Evolutionary conservation across 1,139 yeast genomes (phyloP).

Genomic region (Lipomyces yarrowii): DNA sequence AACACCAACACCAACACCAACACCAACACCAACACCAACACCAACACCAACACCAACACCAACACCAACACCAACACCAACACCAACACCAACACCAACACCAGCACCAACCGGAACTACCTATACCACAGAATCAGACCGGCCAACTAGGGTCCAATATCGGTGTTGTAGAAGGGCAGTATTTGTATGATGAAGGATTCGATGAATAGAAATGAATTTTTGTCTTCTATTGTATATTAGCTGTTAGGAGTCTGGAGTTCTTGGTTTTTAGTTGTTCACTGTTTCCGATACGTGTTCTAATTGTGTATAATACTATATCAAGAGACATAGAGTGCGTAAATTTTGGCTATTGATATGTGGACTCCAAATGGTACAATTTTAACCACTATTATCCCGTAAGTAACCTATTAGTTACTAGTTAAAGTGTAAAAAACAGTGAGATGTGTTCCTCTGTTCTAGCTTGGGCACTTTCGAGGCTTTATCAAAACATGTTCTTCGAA

Average conservation of each 20-base stretch:
- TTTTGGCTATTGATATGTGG: not conserved
- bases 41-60: constrained; percentile 5
- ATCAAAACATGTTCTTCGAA: no score
- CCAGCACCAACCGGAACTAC: constrained; percentile 16
- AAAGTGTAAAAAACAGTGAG: not conserved
- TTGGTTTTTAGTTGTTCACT: not conserved
- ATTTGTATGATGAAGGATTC: constrained; percentile 7
- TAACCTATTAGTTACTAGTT: no score
- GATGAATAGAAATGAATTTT: not conserved
- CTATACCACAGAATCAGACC: constrained; percentile 10
- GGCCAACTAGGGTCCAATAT: not conserved
- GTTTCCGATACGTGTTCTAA: not conserved
- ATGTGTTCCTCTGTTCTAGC: no score
- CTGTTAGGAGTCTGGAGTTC: not conserved
- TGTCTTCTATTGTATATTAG: not conserved
- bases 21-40: not conserved
- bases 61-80: constrained; percentile 12
- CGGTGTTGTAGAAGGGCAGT: not conserved
- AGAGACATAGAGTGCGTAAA: not conserved
- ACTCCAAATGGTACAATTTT: not conserved
- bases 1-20: not conserved
- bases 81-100: constrained; percentile 8
- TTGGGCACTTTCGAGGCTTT: no score
- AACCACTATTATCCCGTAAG: not conserved
- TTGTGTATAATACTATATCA: not conserved